phyloP scores from a whole-genome alignment of 2,329 filamentous ascomycete species.

The Colletotrichum incanum region DNA sequence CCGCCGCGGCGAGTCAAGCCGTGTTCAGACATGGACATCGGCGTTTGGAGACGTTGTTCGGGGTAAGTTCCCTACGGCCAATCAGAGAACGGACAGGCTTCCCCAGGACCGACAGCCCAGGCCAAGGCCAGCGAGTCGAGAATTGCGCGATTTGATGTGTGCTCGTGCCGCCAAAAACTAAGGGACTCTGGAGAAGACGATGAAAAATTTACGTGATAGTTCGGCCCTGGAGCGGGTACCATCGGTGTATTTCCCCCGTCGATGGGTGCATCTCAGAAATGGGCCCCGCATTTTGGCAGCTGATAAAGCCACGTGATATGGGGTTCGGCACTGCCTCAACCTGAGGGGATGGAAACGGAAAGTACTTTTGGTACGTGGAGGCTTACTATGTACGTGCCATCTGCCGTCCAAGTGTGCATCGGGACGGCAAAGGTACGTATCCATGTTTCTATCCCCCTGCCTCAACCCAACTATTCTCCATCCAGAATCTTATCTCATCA shows the following conservation, averaged over 20 bases:
- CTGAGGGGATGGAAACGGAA: too few species aligned
- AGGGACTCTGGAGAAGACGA: slow-evolving; percentile 38
- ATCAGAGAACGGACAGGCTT: slow-evolving; percentile 17
- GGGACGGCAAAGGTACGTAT: background rate
- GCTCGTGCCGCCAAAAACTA: background rate
- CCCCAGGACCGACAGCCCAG: slow-evolving; percentile 26
- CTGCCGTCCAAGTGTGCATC: too few species aligned
- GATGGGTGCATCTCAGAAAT: background rate
- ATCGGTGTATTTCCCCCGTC: slow-evolving; percentile 21
- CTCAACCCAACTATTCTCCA: background rate
- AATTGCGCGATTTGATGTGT: slow-evolving; percentile 31
- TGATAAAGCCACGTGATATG: slow-evolving; percentile 22
- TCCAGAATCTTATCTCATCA: background rate
- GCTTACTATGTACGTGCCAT: too few species aligned
- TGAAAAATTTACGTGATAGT: slow-evolving; percentile 39
- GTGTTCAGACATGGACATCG: background rate
- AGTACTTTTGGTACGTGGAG: too few species aligned
- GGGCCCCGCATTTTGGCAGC: background rate
- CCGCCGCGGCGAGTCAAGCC: background rate
- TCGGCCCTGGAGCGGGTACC: slow-evolving; percentile 23
- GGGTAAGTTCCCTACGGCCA: slow-evolving; percentile 3
- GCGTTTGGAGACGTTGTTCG: background rate
- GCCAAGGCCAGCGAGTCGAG: background rate
- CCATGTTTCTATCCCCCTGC: too few species aligned
- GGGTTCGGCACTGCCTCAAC: background rate